Conservation (phyloP, 257 asterid genomes). For the Misopates orontium region DNA sequence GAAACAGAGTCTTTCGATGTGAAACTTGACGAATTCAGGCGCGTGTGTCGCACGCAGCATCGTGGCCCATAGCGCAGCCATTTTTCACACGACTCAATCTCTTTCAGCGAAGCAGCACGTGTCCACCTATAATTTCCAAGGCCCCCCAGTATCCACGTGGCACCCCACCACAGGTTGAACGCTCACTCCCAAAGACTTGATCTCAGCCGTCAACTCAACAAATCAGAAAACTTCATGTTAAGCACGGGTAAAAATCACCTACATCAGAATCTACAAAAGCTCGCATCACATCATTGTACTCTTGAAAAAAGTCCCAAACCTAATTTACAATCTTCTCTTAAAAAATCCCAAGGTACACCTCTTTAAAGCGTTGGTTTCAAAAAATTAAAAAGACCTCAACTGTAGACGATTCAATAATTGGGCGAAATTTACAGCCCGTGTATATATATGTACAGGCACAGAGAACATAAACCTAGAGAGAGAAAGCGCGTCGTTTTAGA, state of each 20-base stretch:
- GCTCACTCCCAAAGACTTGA: constrained; percentile 23
- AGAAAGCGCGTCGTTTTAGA: constrained; percentile 42
- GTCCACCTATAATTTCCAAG: constrained; percentile 18
- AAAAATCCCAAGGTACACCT: background rate
- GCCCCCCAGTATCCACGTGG: constrained; percentile 21
- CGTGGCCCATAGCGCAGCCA: constrained; percentile 39
- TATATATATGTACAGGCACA: constrained; percentile 26
- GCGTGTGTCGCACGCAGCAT: constrained; percentile 35
- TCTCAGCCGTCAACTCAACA: constrained; percentile 38
- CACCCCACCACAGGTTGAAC: constrained; percentile 17
- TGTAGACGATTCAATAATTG: constrained; percentile 26
- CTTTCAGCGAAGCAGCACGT: constrained; percentile 44
- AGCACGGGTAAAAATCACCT: constrained; percentile 33
- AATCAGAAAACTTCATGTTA: constrained; percentile 18
- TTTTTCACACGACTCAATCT: constrained; percentile 42
- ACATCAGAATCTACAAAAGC: constrained; percentile 1
- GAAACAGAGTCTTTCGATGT: background rate
- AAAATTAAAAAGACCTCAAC: background rate
- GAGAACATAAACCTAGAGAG: constrained; percentile 32
- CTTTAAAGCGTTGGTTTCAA: background rate
- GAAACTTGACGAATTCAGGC: constrained; percentile 10
- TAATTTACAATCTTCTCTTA: background rate
- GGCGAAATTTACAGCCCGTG: constrained; percentile 29
- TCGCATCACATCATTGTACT: constrained; percentile 23
- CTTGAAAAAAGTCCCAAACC: background rate